Evolutionary conservation across 352 stramenopile species (phyloP).

Genomic region (Pythium brachiatum): DNA sequence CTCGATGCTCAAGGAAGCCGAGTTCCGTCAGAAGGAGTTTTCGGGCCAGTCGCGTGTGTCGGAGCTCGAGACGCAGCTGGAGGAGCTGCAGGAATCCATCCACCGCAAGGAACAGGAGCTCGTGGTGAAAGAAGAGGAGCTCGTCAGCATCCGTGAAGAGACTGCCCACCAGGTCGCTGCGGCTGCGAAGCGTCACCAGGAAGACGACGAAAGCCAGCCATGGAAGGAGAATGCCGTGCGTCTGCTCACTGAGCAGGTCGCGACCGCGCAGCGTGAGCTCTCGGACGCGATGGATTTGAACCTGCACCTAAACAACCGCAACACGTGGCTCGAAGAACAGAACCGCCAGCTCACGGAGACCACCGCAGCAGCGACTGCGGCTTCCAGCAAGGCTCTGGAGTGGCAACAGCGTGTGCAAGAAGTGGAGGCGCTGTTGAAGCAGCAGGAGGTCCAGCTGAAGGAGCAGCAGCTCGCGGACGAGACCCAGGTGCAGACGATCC

Average conservation of each 20-base stretch:
- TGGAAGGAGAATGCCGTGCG: conserved; percentile 59
- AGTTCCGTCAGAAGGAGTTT: conserved; percentile 54
- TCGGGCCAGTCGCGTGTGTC: conserved; percentile 47
- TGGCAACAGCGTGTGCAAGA: conserved; percentile 14
- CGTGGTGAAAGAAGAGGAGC: conserved; percentile 51
- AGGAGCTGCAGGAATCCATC: conserved; percentile 46
- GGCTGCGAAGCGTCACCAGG: conserved; percentile 15
- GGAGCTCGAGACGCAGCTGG: conserved; percentile 59
- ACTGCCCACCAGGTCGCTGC: conserved; percentile 20
- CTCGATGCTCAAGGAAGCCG: conserved; percentile 55
- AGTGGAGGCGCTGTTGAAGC: conserved; percentile 11
- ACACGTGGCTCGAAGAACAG: conserved; percentile 76
- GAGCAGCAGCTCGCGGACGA: conserved; percentile 4
- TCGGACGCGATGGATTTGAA: conserved; percentile 86
- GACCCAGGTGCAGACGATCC: conserved; percentile 1
- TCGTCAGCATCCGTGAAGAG: conserved; percentile 34
- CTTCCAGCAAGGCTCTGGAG: conserved; percentile 5
- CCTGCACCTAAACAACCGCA: conserved; percentile 73
- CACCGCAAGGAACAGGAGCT: conserved; percentile 40
- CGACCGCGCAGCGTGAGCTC: conserved; percentile 64
- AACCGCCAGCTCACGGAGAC: conserved; percentile 37
- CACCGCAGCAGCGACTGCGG: background rate
- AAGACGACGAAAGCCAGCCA: conserved; percentile 22
- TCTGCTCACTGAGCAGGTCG: conserved; percentile 70
- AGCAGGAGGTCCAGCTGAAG: background rate